Conservation (phyloP, 805 yeast genomes). For the Yamadazyma olivae region DNA sequence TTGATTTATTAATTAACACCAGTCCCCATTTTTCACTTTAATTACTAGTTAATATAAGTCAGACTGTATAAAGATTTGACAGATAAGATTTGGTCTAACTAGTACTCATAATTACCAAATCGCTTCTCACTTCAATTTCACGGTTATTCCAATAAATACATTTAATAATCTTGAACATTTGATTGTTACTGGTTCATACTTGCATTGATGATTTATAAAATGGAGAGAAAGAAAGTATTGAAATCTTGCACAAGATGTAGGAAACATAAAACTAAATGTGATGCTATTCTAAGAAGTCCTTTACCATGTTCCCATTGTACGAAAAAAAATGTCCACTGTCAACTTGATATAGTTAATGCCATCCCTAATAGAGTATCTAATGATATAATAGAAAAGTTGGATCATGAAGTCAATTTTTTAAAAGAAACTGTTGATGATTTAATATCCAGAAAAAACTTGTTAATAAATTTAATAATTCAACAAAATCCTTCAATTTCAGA, state of each 20-base stretch:
- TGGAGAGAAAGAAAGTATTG: conserved; percentile 20
- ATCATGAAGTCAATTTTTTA: conserved; percentile 23
- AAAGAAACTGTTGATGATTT: conserved; percentile 20
- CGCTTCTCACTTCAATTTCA: no score
- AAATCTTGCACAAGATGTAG: conserved; percentile 66
- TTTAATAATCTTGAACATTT: no score
- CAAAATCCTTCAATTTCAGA: conserved; percentile 19
- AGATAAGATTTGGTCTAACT: no score
- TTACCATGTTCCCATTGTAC: conserved; percentile 56
- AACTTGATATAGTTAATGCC: conserved; percentile 48
- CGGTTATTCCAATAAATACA: no score
- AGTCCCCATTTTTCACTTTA: no score
- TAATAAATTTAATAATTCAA: conserved; percentile 7
- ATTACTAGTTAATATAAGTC: no score
- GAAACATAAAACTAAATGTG: conserved; percentile 65
- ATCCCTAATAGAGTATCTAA: conserved; percentile 46
- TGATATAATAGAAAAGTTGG: conserved; percentile 21
- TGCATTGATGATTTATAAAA: conserved; percentile 4
- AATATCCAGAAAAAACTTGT: conserved; percentile 18
- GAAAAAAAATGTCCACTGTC: conserved; percentile 50
- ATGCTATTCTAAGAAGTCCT: conserved; percentile 51
- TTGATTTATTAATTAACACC: no score
- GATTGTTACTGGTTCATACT: no score
- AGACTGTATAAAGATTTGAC: no score
- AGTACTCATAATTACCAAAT: no score